Conservation (phyloP, 2,329 filamentous ascomycete species). For the Gnomoniopsis sp. region DNA sequence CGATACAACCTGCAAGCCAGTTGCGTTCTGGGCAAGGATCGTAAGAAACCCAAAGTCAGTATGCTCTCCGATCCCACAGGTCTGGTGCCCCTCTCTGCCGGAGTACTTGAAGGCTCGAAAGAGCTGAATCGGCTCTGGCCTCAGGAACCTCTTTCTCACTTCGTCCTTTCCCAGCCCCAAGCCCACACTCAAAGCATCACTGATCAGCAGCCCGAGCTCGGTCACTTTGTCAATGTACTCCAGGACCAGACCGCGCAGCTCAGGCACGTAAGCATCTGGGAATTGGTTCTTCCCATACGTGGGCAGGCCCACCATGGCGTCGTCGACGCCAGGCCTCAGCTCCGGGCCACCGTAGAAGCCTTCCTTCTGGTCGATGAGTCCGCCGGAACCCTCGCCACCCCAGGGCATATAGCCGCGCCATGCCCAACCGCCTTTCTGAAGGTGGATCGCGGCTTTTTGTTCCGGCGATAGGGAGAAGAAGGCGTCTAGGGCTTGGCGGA, state of each 20-base stretch:
- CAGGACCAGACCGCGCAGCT: neutral
- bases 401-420: slow-evolving; percentile 1
- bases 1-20: neutral
- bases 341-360: neutral
- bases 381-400: neutral
- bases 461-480: neutral
- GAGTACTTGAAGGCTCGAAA: slow-evolving; percentile 1
- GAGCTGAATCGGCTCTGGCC: neutral
- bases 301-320: neutral
- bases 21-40: neutral
- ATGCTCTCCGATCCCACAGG: neutral
- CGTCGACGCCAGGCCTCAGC: neutral
- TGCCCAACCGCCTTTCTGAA: neutral
- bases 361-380: neutral
- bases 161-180: neutral
- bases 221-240: neutral
- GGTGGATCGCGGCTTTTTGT: neutral
- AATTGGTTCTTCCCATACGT: neutral
- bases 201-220: neutral
- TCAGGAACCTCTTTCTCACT: neutral
- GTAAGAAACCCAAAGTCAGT: neutral
- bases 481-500: neutral
- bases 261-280: neutral
- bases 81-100: neutral
- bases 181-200: neutral